Evolutionary conservation across 345 rosid species (phyloP).

Genomic region (Mallotus nudiflorus): DNA sequence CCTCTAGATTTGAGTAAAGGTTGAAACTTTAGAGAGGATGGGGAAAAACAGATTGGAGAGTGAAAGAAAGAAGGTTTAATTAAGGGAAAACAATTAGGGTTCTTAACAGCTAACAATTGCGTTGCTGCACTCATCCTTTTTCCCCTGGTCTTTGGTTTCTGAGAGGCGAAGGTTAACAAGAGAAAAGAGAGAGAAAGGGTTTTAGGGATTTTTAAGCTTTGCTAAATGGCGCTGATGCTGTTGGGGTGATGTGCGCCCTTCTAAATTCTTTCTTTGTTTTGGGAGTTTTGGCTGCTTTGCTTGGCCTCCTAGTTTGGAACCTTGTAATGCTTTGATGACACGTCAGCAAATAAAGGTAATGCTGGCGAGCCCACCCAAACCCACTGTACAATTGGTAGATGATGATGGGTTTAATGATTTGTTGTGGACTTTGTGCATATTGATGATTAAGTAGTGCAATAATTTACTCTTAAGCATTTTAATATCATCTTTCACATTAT

Average conservation of each 20-base stretch:
- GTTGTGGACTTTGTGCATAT: too few species aligned
- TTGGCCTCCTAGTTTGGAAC: not conserved
- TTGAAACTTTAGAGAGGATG: conserved; percentile 5
- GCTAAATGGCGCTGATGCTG: not conserved
- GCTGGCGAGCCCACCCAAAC: too few species aligned
- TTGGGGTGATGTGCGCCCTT: not conserved
- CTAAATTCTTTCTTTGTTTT: not conserved
- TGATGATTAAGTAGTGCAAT: too few species aligned
- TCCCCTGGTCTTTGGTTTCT: too few species aligned
- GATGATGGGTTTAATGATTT: too few species aligned
- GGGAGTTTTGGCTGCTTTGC: not conserved
- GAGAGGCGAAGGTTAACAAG: not conserved
- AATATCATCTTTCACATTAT: too few species aligned
- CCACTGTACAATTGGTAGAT: too few species aligned
- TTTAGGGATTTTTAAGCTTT: not conserved
- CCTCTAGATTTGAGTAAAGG: conserved; percentile 17
- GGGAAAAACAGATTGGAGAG: conserved; percentile 8
- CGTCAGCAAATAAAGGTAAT: not conserved
- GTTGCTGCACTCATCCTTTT: conserved; percentile 2
- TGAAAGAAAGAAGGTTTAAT: conserved; percentile 1
- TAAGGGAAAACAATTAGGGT: not conserved
- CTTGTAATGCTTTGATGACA: not conserved
- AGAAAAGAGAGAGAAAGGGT: not conserved
- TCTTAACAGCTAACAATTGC: conserved; percentile 12
- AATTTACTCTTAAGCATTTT: too few species aligned